Percentiles rank a stretch among this genome's conserved stretches.
phyloP scores from a whole-genome alignment of 2,329 filamentous ascomycete genomes.

The Metarhizium rileyi region DNA sequence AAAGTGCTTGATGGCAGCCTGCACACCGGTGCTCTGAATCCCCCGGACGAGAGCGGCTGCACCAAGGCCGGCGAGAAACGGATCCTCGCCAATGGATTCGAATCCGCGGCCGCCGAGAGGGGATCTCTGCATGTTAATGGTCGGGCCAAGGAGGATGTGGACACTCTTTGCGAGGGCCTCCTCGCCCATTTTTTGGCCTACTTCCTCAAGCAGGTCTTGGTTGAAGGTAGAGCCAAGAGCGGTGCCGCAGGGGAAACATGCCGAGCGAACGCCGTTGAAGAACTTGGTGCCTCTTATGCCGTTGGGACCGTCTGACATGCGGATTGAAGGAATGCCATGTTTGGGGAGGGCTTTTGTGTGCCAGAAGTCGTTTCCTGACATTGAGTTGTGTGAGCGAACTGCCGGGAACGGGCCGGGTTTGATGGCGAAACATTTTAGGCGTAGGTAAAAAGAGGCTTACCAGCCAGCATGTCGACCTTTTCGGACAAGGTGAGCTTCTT shows the following conservation, averaged over 20 bases:
- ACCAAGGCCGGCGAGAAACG: constrained; percentile 44
- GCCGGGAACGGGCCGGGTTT: neutral
- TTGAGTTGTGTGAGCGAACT: neutral
- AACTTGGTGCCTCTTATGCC: constrained; percentile 59
- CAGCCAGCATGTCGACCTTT: constrained; percentile 44
- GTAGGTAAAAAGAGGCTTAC: constrained; percentile 18
- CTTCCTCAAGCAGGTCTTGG: constrained; percentile 37
- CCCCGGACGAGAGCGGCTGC: constrained; percentile 44
- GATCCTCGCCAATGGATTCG: constrained; percentile 49
- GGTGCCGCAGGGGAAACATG: constrained; percentile 52
- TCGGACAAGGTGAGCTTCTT: constrained; percentile 43
- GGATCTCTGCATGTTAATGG: constrained; percentile 52
- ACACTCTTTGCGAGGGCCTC: constrained; percentile 47
- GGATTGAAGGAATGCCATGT: constrained; percentile 53
- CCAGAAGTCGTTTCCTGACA: constrained; percentile 58
- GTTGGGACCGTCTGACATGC: constrained; percentile 60
- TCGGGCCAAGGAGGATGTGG: constrained; percentile 50
- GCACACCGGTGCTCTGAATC: constrained; percentile 46
- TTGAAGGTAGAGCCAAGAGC: constrained; percentile 50
- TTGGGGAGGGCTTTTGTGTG: constrained; percentile 52
- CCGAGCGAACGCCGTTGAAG: constrained; percentile 52
- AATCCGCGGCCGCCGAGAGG: constrained; percentile 52
- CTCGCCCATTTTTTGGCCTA: constrained; percentile 40
- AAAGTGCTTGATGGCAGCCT: constrained; percentile 51
- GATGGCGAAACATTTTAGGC: neutral